Conservation (phyloP, 257 asterid species). For the Anisodus acutangulus region DNA sequence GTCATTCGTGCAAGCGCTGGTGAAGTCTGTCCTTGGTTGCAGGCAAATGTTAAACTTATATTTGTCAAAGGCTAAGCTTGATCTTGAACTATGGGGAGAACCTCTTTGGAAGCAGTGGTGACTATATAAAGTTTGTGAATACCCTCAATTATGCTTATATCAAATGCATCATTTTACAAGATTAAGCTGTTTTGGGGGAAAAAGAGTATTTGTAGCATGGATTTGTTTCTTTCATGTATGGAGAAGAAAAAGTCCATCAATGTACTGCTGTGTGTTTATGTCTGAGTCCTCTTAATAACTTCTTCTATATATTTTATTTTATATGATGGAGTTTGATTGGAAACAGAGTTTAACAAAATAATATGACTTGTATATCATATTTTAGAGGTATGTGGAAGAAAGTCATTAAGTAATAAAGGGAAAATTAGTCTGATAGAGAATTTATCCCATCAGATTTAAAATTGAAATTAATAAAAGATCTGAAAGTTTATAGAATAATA, state of each 20-base stretch:
- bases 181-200: not conserved
- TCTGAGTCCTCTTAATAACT: not conserved
- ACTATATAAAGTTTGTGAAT: not conserved
- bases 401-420: not conserved
- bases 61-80: not conserved
- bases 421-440: not conserved
- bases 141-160: not conserved
- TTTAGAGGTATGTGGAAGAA: conserved; percentile 1
- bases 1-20: not conserved
- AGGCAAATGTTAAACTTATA: conserved; percentile 11
- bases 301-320: not conserved
- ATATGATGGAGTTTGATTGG: not conserved
- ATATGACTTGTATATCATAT: conserved; percentile 4
- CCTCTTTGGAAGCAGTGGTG: conserved; percentile 1
- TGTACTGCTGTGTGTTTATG: not conserved
- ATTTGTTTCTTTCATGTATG: not conserved
- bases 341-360: not conserved
- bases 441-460: not conserved
- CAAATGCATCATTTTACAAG: not conserved
- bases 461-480: not conserved
- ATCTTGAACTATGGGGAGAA: not conserved
- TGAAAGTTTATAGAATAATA: not conserved
- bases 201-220: not conserved
- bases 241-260: not conserved
- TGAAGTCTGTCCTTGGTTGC: conserved; percentile 6